Evolutionary conservation across 2,329 filamentous ascomycete species (phyloP).

Genomic region (Pseudogymnoascus sp.): DNA sequence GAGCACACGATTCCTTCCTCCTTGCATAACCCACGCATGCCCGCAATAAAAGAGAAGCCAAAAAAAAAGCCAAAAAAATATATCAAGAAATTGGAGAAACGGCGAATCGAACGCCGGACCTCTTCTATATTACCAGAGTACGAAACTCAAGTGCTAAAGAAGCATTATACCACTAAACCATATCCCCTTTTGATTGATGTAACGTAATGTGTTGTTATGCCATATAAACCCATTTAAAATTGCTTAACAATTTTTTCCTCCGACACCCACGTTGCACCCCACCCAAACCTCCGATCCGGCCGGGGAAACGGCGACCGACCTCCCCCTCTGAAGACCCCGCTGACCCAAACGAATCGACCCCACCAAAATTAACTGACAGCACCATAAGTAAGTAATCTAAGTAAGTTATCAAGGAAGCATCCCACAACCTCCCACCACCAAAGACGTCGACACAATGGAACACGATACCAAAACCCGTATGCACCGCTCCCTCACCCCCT

Average conservation of each 20-base stretch:
- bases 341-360: background rate
- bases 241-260: background rate
- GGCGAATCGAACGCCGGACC: constrained; percentile 10
- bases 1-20: background rate
- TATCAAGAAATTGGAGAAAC: constrained; percentile 9
- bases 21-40: background rate
- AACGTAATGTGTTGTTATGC: background rate
- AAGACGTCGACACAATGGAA: constrained; percentile 49
- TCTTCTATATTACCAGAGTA: constrained; percentile 9
- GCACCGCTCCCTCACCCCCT: constrained; percentile 27
- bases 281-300: background rate
- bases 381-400: background rate
- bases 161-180: constrained; percentile 9
- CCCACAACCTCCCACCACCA: background rate
- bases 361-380: constrained; percentile 2
- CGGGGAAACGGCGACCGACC: background rate
- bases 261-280: background rate
- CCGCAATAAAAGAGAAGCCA: background rate
- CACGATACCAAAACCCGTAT: constrained; percentile 67
- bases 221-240: background rate
- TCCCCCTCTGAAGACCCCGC: background rate
- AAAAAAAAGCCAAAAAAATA: background rate
- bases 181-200: constrained; percentile 8
- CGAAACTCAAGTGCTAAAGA: constrained; percentile 9
- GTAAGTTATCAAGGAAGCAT: background rate